Percentiles rank a stretch among this genome's conserved stretches.
phyloP scores from a whole-genome alignment of 176 grass and related monocot genomes.

The Carex littledalei region DNA sequence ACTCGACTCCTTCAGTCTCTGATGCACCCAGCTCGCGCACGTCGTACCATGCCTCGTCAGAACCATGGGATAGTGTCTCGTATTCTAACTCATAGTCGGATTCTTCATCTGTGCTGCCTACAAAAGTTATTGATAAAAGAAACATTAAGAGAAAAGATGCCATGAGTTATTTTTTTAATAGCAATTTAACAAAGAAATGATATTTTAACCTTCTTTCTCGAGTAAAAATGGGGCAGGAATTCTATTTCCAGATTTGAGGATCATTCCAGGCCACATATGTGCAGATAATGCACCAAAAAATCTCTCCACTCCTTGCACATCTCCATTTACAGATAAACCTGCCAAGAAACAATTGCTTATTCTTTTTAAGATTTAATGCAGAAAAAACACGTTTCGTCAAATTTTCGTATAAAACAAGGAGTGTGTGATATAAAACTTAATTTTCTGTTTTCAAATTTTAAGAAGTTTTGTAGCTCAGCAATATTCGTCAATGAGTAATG shows the following conservation, averaged over 20 bases:
- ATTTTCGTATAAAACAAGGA: neutral
- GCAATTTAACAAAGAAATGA: neutral
- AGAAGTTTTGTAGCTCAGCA: neutral
- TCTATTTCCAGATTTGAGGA: slow-evolving; percentile 84
- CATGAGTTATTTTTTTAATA: neutral
- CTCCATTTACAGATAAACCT: slow-evolving; percentile 90
- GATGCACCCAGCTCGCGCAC: slow-evolving; percentile 40
- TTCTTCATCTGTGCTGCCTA: slow-evolving; percentile 82
- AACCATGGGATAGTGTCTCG: slow-evolving; percentile 83
- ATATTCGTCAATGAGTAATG: neutral
- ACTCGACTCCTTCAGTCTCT: slow-evolving; percentile 34
- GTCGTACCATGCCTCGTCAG: slow-evolving; percentile 67
- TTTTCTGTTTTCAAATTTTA: neutral
- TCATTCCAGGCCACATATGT: slow-evolving; percentile 98
- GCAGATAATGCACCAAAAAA: slow-evolving; percentile 82
- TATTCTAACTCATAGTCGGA: slow-evolving; percentile 73
- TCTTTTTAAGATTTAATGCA: slow-evolving; percentile 3
- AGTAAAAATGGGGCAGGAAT: slow-evolving; percentile 53
- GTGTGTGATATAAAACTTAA: neutral
- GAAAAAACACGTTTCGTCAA: neutral
- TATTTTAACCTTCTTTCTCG: slow-evolving; percentile 65
- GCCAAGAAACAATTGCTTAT: neutral
- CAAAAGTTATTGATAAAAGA: slow-evolving; percentile 19
- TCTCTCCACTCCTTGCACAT: slow-evolving; percentile 91
- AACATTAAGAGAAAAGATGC: slow-evolving; percentile 24